Evolutionary conservation across 495 filamentous ascomycete species (phyloP), one percentile per base, ranked within the genome.

Genomic region (Neurospora sp.): DNA sequence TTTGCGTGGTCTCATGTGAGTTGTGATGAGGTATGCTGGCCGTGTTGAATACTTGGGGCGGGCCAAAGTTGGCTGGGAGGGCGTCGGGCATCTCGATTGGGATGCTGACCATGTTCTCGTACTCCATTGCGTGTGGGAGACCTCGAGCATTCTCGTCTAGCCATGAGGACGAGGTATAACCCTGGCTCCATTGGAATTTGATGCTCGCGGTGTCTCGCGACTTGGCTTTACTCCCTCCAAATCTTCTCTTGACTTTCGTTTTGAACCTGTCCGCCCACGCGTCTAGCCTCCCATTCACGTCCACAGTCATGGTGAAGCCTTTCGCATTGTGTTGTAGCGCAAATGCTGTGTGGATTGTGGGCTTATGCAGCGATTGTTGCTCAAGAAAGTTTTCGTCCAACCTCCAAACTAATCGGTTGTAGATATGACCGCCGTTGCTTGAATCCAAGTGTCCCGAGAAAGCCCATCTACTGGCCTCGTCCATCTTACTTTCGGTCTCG

Each of bases 261-360:
- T 77, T 78, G 3, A 77, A 7, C 65, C 53, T 71, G 45, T 53
- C 20, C 45, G 4, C 22, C 27, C 35, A 69, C 9, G 73, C 53
- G 0, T 45, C 42, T 0, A 78, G 74, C 53, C 71, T 77, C 1
- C 80, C 81, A 48, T 74, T 75, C 35, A 83, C 74, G 12, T 78
- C 72, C 20, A 83, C 77, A 18, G 74, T 78, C 73, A 83, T 82
- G 71, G 76, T 72, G 74, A 83, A 83, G 20, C 69, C 73, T 41
- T 76, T 74, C 31, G 75, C 75, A 61, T 79, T 77, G 68, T 83
- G 81, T 65, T 81, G 75, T 37, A 82, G 70, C 2, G 79, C 77
- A 39, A 83, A 83, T 9, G 74, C 81, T 27, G 80, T 80, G 41
- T 81, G 77, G 69, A 83, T 45, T 45, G 42, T 45, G 74, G 6